Evolutionary conservation across 495 filamentous ascomycete species (phyloP), one percentile per base, ranked within the genome.

Genomic region (Beverwykella pulmonaria): DNA sequence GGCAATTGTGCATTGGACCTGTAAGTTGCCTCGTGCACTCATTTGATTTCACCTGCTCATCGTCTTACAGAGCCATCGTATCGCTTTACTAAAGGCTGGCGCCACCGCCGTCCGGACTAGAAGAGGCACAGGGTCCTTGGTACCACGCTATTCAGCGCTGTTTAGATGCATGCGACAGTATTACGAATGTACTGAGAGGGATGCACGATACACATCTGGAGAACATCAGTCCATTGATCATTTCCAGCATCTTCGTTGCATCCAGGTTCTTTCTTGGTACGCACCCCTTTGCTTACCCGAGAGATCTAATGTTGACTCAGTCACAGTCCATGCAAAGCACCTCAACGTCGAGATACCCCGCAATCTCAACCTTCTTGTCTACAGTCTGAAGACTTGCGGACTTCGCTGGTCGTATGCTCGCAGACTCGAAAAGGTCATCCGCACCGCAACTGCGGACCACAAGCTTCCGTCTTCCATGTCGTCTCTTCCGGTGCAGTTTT

Each of bases 61-160:
- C 12, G 41, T 29, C 1, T n/a, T 46, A 64, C 44, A 74, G 72
- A 15, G 73, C 73, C 26, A 70, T 71, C 23, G 72, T 76, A 20
- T 63, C 70, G 15, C 65, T 76, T 4, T 71, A 74, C 44, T 73
- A 76, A 48, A 52, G 71, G 15, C 54, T 73, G 1, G 61, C 70
- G 7, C 50, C 69, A 12, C 68, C 64, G 1, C 73, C 70, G 17
- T 41, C 49, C 14, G 68, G 63, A 27, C 62, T 67, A 15, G 65
- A 63, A 20, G 55, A 68, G 32, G 60, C 44, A 5, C 61, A 65
- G 56, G 66, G 61, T 10, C 65, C 72, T 10, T 75, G 71, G 75
- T 67, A 72, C 58, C 68, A 75, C 29, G 75, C 75, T 20, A 76
- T 67, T 14, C 71, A 74, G 36, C 71, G 75, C 23, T 76, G 75